Evolutionary conservation across 495 filamentous ascomycete genomes (phyloP).

Genomic region (Penicillium diatomitis): DNA sequence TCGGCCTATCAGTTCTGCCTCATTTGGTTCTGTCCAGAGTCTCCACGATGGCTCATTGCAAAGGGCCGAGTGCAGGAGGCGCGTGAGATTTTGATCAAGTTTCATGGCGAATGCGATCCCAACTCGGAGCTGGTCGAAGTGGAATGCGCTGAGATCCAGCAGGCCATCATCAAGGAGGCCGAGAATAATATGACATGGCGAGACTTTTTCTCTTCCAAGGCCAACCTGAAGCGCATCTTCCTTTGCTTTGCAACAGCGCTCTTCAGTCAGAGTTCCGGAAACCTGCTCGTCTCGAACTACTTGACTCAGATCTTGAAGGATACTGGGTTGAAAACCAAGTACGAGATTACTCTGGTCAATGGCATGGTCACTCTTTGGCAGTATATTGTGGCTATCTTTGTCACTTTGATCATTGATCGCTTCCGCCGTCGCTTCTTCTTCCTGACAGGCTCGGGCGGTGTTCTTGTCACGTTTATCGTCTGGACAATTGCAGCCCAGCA

Average conservation of each 20-base stretch:
- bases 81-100: constrained; percentile 21
- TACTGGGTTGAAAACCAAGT: constrained; percentile 42
- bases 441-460: constrained; percentile 45
- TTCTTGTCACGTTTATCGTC: constrained; percentile 47
- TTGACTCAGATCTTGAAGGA: constrained; percentile 42
- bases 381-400: constrained; percentile 43
- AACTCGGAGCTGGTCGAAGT: constrained; percentile 11
- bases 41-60: constrained; percentile 35
- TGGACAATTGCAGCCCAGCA: constrained; percentile 46
- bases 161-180: constrained; percentile 18
- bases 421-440: constrained; percentile 49
- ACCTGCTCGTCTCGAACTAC: constrained; percentile 57
- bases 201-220: constrained; percentile 55
- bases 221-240: constrained; percentile 56
- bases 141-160: constrained; percentile 21
- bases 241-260: constrained; percentile 52
- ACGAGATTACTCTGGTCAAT: constrained; percentile 31
- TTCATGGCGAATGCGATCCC: constrained; percentile 19
- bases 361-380: constrained; percentile 20
- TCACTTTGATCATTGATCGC: constrained; percentile 46
- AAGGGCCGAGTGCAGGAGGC: constrained; percentile 27
- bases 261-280: constrained; percentile 58
- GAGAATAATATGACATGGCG: constrained; percentile 26
- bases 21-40: constrained; percentile 37
- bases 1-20: constrained; percentile 33